Evolutionary conservation across 352 stramenopile genomes (phyloP).

Genomic region (Peronospora farinosa): DNA sequence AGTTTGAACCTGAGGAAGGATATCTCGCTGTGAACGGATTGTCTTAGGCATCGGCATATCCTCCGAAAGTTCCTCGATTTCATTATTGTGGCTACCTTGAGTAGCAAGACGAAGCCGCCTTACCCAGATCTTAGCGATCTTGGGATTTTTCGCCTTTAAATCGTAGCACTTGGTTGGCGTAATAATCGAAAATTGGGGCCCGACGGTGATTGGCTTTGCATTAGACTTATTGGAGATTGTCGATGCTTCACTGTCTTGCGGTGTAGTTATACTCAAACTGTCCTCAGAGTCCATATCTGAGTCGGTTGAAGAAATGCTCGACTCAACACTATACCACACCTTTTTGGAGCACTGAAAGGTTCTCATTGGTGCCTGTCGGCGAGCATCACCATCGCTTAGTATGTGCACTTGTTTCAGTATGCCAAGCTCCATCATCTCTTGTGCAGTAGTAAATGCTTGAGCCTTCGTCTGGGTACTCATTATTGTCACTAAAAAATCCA

Average conservation of each 20-base stretch:
- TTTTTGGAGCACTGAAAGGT: constrained; percentile 75
- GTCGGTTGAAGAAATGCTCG: constrained; percentile 64
- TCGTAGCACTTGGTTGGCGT: constrained; percentile 83
- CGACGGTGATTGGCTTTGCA: constrained; percentile 22
- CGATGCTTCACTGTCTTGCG: constrained; percentile 17
- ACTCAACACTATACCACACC: constrained; percentile 77
- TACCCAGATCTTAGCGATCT: constrained; percentile 68
- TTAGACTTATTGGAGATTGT: constrained; percentile 11
- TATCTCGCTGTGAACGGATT: constrained; percentile 30
- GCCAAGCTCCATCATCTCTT: constrained; percentile 71
- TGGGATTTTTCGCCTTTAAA: constrained; percentile 70
- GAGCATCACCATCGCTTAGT: constrained; percentile 6
- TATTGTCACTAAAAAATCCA: constrained; percentile 70
- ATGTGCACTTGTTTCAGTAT: constrained; percentile 48
- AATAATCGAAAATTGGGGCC: constrained; percentile 83
- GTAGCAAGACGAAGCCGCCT: constrained; percentile 56
- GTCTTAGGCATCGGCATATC: constrained; percentile 33
- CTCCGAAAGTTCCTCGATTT: constrained; percentile 20
- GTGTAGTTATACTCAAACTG: constrained; percentile 27
- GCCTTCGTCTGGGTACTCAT: constrained; percentile 47
- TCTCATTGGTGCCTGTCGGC: constrained; percentile 19
- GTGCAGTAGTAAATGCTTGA: constrained; percentile 60
- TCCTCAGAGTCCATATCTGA: constrained; percentile 70
- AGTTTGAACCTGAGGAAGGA: constrained; percentile 48
- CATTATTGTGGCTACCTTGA: constrained; percentile 22